Conservation (phyloP, 1,284 basidiomycete species). For the Schizophyllum amplum region DNA sequence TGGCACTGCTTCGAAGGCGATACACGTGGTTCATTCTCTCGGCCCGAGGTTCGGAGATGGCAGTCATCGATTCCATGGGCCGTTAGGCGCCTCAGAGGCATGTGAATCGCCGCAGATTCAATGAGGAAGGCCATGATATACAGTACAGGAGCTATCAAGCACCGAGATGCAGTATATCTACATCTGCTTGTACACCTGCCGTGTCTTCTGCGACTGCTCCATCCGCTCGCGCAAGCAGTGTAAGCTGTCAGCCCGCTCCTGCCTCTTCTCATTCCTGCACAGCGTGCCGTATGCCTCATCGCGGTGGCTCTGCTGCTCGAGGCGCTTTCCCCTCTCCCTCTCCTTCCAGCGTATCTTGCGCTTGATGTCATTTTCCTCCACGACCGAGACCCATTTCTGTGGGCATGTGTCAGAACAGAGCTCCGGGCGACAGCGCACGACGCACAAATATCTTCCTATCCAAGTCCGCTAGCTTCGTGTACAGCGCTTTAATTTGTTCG, state of each 20-base stretch:
- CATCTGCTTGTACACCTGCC: not conserved
- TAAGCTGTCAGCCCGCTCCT: not conserved
- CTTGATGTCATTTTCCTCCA: not conserved
- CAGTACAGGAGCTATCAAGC: not conserved
- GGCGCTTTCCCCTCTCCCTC: not conserved
- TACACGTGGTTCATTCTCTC: too few species aligned
- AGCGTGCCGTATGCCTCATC: not conserved
- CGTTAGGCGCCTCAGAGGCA: too few species aligned
- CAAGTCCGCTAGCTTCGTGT: not conserved
- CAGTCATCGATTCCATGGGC: too few species aligned
- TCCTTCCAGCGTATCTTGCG: not conserved
- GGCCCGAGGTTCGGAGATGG: too few species aligned
- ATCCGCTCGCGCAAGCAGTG: not conserved
- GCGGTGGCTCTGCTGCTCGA: not conserved
- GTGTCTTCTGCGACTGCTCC: not conserved
- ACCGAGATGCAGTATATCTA: not conserved
- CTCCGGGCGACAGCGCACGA: not conserved
- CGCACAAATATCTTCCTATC: not conserved
- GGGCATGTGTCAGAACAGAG: not conserved
- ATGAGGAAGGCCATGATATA: too few species aligned
- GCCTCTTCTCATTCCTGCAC: not conserved
- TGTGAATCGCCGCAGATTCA: too few species aligned
- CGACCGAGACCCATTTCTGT: not conserved
- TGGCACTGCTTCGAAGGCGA: too few species aligned
- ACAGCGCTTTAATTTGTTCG: not conserved